Conservation (phyloP, 1,284 basidiomycete species). For the Stereum hirsutum region DNA sequence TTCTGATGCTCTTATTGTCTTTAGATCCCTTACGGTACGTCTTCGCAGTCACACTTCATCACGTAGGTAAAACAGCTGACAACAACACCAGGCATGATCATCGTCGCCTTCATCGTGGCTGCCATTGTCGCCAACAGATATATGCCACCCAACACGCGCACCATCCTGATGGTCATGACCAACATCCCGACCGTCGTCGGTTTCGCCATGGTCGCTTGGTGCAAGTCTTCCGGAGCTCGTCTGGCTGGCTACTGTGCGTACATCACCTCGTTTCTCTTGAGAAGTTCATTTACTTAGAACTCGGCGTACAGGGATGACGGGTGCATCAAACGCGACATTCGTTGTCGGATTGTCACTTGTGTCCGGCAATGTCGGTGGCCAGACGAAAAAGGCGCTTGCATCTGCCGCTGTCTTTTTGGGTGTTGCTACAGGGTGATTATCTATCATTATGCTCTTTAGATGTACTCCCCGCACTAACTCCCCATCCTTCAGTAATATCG, state of each 20-base stretch:
- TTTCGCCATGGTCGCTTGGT: background rate
- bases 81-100: too few species aligned
- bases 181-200: background rate
- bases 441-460: slow-evolving; percentile 3
- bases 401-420: slow-evolving; percentile 14
- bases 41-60: too few species aligned
- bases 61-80: too few species aligned
- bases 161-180: background rate
- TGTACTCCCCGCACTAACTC: too few species aligned
- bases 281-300: too few species aligned
- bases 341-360: slow-evolving; percentile 34
- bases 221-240: background rate
- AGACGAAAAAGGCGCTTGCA: slow-evolving; percentile 32
- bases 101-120: too few species aligned
- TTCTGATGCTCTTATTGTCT: too few species aligned
- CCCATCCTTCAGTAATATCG: slow-evolving; percentile 29
- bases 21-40: slow-evolving; percentile 14
- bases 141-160: slow-evolving; percentile 10
- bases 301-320: slow-evolving; percentile 19
- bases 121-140: too few species aligned
- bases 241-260: background rate
- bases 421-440: background rate
- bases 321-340: slow-evolving; percentile 33
- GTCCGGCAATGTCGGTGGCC: slow-evolving; percentile 34
- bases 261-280: too few species aligned